phyloP scores from a whole-genome alignment of 306 rosid genomes.

The Cicer chorassanicum region DNA sequence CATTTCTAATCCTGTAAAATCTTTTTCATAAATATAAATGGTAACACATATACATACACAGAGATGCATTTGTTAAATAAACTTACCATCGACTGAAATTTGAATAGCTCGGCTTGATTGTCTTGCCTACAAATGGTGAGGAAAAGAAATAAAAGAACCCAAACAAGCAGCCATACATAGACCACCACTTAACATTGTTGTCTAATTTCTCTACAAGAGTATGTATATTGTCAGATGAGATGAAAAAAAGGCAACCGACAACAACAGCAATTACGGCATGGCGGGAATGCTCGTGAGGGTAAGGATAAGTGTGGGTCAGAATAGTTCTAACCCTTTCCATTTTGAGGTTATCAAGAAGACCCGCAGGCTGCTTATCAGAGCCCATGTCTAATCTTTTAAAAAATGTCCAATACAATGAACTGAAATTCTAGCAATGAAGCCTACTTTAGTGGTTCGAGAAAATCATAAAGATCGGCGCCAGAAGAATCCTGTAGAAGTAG shows the following conservation, averaged over 20 bases:
- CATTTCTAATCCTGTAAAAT: constrained; percentile 37
- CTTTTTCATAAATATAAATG: background rate
- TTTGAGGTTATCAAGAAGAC: constrained; percentile 75
- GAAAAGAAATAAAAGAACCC: constrained; percentile 99
- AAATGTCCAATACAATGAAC: constrained; percentile 29
- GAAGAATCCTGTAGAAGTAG: constrained; percentile 49
- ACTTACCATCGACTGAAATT: constrained; percentile 98
- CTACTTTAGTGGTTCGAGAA: constrained; percentile 43
- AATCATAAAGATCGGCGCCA: constrained; percentile 43
- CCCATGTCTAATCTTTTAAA: constrained; percentile 51
- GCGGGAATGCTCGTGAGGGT: constrained; percentile 97
- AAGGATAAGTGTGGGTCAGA: constrained; percentile 79
- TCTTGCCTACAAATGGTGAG: constrained; percentile 94
- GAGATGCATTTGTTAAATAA: constrained; percentile 12
- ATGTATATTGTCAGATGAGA: constrained; percentile 93
- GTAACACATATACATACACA: background rate
- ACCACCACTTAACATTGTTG: constrained; percentile 96
- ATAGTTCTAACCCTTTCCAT: constrained; percentile 96
- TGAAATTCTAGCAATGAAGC: constrained; percentile 42
- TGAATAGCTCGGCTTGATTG: constrained; percentile 96
- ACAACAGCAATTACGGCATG: constrained; percentile 95
- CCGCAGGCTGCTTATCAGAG: constrained; percentile 59
- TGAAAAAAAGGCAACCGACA: constrained; percentile 92
- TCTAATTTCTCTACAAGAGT: constrained; percentile 92
- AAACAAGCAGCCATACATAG: constrained; percentile 84